Conservation (phyloP, 768 basidiomycete genomes). For the Psilocybe sp. region DNA sequence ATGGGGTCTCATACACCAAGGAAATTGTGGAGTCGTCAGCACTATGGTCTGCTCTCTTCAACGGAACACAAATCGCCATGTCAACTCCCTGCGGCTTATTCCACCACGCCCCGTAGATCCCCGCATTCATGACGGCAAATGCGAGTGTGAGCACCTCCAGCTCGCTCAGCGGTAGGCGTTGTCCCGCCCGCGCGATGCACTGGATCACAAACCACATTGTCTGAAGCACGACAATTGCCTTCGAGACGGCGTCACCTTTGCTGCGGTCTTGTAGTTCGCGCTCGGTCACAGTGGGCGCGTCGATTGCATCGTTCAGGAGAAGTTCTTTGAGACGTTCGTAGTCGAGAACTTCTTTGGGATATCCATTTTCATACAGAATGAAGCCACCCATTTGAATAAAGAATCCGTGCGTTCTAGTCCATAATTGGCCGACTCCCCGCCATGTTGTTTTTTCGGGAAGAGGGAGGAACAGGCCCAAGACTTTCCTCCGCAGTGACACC, state of each 20-base stretch:
- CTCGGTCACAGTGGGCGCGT: constrained; percentile 3
- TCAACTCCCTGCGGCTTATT: too few relatives aligned
- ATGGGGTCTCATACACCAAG: too few relatives aligned
- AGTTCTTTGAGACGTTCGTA: constrained; percentile 3
- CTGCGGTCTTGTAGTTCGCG: constrained; percentile 27
- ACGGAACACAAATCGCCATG: too few relatives aligned
- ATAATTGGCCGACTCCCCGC: not conserved
- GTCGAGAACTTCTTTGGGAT: not conserved
- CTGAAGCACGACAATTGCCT: constrained; percentile 27
- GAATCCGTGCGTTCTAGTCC: constrained; percentile 8
- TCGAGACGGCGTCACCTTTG: constrained; percentile 28
- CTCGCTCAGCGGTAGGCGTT: constrained; percentile 23
- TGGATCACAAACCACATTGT: constrained; percentile 29
- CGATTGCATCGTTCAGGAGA: not conserved
- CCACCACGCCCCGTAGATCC: too few relatives aligned
- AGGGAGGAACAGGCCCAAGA: not conserved
- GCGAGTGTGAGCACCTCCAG: constrained; percentile 19
- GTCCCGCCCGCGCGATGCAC: constrained; percentile 18
- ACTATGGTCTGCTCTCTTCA: too few relatives aligned
- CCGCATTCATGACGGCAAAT: too few relatives aligned
- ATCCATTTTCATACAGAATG: constrained; percentile 4
- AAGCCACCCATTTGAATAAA: constrained; percentile 12
- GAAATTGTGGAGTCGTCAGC: too few relatives aligned
- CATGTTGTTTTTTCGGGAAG: not conserved
- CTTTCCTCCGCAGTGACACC: not conserved